phyloP scores from a whole-genome alignment of 169 alveolate species.

The Neospora caninum region DNA sequence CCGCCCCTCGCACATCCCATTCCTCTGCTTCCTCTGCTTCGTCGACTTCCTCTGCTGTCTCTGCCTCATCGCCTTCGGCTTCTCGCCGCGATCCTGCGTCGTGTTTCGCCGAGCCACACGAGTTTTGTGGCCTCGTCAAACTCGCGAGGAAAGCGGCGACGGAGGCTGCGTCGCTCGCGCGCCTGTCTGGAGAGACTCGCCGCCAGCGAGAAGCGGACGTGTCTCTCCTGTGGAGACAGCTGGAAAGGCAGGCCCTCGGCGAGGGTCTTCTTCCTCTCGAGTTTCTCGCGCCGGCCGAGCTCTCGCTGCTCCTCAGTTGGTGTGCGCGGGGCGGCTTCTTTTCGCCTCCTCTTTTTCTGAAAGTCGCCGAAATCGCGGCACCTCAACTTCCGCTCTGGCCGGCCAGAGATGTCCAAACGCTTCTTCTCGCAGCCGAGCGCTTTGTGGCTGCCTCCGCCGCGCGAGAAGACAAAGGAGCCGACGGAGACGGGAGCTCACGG shows the following conservation, averaged over 20 bases:
- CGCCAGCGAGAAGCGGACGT: background rate
- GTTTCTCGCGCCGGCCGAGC: slow-evolving; percentile 26
- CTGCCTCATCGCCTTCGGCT: background rate
- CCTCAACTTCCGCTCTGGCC: slow-evolving; percentile 31
- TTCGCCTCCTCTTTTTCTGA: background rate
- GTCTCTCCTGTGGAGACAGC: background rate
- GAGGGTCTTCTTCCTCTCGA: background rate
- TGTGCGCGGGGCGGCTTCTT: slow-evolving; percentile 7
- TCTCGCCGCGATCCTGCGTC: background rate
- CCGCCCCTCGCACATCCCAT: too few relatives aligned
- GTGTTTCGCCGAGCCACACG: background rate
- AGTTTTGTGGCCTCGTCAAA: slow-evolving; percentile 9
- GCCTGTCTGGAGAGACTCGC: background rate
- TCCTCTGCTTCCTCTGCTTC: background rate
- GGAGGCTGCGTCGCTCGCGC: background rate
- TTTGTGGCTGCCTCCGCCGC: background rate
- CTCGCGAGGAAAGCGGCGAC: slow-evolving; percentile 34
- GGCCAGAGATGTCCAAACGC: slow-evolving; percentile 29
- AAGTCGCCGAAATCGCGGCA: background rate
- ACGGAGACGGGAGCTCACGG: too few relatives aligned
- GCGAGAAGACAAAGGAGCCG: too few relatives aligned
- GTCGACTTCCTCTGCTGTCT: background rate
- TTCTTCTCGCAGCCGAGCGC: background rate
- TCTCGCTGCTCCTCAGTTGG: slow-evolving; percentile 41
- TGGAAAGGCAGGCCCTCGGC: background rate